Evolutionary conservation across 768 basidiomycete species (phyloP), one percentile per base, ranked within the genome.

Genomic region (Phylloporus sp.): DNA sequence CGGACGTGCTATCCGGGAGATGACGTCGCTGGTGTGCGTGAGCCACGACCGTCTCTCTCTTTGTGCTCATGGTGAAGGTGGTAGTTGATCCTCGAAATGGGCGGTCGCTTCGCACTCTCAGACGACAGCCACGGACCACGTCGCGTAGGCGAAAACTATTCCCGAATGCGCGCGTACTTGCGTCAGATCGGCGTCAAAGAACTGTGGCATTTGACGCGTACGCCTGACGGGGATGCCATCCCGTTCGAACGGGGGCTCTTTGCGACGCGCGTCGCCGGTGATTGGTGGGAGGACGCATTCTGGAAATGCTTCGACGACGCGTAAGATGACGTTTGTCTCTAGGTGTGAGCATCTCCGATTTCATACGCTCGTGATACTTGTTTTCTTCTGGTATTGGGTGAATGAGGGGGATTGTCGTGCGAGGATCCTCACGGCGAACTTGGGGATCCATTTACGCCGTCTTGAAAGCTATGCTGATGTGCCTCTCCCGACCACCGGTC

Each of bases 101-200:
- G 76, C 9, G 96, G 94, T 3, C 79, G 80, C 20, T 80, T 96
- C 53, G 78, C 84, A 17, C 74, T 99, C 22, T 98, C 95, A 6
- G 96, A 98, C 62, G 96, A 98, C 68, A 94, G 93, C 42, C 96
- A 99, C 59, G 92, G 90, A 1, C 86, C 91, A 3, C 79, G 81
- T 24, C 81, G 81, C 9, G 92, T 98, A 44, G 93, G 92, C 0
- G 71, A 91, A 48, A 91, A 97, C 65, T 99, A 97, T 57, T 59
- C 69, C 44, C 73, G 76, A 17, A 65, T 86, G 51, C 71, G 70
- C 38, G 71, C 73, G 10, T 98, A 97, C 65, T 70, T 92, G 23
- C 68, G 70, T 37, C 68, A 68, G 3, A 61, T 77, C n/a, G 79
- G 77, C 5, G 74, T 96, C 23, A 56, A 67, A 9, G 80, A 86